Base-by-base conservation (phyloP, 495 filamentous ascomycete species). In the Lepidopterella palustris region DNA sequence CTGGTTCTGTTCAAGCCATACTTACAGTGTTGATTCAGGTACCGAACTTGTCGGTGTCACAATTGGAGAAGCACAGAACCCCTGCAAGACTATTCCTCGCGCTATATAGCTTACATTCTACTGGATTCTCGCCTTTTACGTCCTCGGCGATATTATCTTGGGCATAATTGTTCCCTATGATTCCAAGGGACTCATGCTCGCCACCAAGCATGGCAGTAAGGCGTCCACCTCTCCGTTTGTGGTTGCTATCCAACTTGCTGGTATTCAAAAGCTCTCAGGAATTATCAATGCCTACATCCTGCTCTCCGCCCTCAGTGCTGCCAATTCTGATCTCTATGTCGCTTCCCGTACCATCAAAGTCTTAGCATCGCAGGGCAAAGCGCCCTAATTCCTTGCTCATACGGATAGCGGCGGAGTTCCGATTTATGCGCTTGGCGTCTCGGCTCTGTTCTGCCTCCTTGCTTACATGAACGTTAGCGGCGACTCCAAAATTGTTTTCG, bases 261-360 rank as follows among this genome's bases (percentile, higher is more conserved):
- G 77, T 1, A 84, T 87, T 59, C 71, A 75, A 0, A 63, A 68
- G 0, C 73, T 87, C 24, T 77, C 80, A 2, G 75, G 79, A 25
- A 78, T 87, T 54, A 56, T 87, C 42, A 87, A 87, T 65, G 84
- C 73, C 10, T 82, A 83, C 63, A 87, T 93, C 47, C 75, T 92
- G n/a, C 63, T 88, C 45, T 92, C 90, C 67, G 89, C 88, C 58
- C 82, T 90, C 71, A 87, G 83, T 13, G 88, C 89, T 25, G 81
- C 87, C 54, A 92, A 92, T 76, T 90, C 80, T 49, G 84, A 86
- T 69, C 75, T 87, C 31, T 96, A 93, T 77, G 92, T 92, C 48
- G 90, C 88, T 5, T 88, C 85, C 29, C 84, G 90, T 59, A 90
- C 88, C 0, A 78, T 92, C 27, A 95, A 86, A 69, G 87, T 87